Base-by-base conservation (phyloP, 306 rosid species). In the Cucumis hystrix region DNA sequence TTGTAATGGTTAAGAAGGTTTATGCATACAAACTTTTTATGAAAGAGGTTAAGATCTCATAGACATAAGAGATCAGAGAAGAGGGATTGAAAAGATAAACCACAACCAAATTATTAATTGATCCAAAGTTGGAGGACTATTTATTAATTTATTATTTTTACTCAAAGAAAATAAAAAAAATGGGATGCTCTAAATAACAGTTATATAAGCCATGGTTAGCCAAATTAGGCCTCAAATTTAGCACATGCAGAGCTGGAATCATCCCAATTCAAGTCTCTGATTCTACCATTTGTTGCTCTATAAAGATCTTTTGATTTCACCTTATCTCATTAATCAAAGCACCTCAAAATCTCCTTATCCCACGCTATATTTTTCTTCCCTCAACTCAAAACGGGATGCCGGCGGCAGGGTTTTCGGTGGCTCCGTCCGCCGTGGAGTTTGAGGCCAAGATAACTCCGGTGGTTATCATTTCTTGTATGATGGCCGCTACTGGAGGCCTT, bases 401-500 rank as follows among this genome's bases (percentile, higher is more conserved):
- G 3, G 89, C 86, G 0, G 91, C 88, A 73, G 83, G 79, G 30
- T 75, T 87, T 41, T 54, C 81, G 5, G 75, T 20, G 25, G 10
- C 78, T 0, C 1, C 79, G 13, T 25, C 79, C 25, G 80, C 69
- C 2, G 58, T 40, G 12, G 66, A 83, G 0, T 90, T 84, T 59
- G 90, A 90, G 52, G 90, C 90, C 0, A 86, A 14, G 77, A 88
- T 86, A 68, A 90, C 90, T 0, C 28, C 78, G 2, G 18, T 87
- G 8, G 91, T 86, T 62, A 54, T 88, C 14, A 41, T 86, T 11
- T 90, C 94, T 1, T 87, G 87, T 77, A 52, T 90, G 7, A 69
- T 87, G 90, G 90, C 90, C 0, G 90, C 91, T 8, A 78, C 85
- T 8, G 87, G 95, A 13, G 91, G 95, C 8, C 91, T 89, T 23